Base-by-base conservation (phyloP, 2,329 filamentous ascomycete species). In the Penicillium sclerotiorum region DNA sequence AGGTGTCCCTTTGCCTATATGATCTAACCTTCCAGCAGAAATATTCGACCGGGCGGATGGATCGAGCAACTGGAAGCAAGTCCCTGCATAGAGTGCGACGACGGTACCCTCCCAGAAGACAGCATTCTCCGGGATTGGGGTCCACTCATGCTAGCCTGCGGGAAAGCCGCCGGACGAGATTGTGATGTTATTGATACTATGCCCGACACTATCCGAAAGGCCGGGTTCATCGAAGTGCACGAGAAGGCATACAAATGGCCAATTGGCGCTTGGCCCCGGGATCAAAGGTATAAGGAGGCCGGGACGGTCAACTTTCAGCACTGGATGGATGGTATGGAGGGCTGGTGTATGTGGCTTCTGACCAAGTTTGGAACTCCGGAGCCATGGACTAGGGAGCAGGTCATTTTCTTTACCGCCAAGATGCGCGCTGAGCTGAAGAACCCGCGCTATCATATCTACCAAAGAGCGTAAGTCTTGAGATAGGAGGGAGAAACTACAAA, bases 261-360 rank as follows among this genome's bases (percentile, higher is more conserved):
- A 2, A 60, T 71, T 32, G 68, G 67, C 2, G 45, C 58, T 5
- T 71, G 66, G 68, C 58, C 63, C 1, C 62, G 56, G 35, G 62
- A 70, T 43, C 50, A 52, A 11, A 53, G 48, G 12, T 57, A 63
- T 39, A 67, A 68, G 30, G 58, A 67, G 45, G 61, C 83, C 1
- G 80, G 80, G 3, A 46, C 53, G 4, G 74, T 59, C 35, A 57
- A 60, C 25, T 47, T 47, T 27, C 56, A 58, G 22, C 62, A 66
- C 17, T 66, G 64, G 64, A 55, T 59, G 32, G 50, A 56, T 30
- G 64, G 63, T 4, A 55, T 66, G 45, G 64, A 66, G 39, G 64
- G 63, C 4, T 66, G 59, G 56, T 60, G 58, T 7, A 64, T 66
- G 62, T 66, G 58, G 52, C 49, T 66, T n/a, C 50, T 66, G 21